Base-by-base conservation (phyloP, 2,329 filamentous ascomycete species). In the Aureobasidium subglaciale region DNA sequence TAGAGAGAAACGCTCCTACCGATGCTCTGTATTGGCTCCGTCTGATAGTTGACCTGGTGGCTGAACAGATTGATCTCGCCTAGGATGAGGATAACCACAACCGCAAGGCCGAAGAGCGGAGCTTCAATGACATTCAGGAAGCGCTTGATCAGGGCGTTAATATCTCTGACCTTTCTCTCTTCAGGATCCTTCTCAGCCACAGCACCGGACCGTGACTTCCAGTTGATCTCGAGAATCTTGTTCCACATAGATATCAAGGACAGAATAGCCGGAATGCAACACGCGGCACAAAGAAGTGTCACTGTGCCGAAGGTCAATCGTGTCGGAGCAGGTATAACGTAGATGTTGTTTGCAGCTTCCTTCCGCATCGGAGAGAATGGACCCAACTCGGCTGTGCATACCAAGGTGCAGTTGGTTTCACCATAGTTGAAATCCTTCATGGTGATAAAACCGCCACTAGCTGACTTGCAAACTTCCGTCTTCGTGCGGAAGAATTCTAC, bases 41-140 rank as follows among this genome's bases (percentile, higher is more conserved):
- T 85, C 58, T 84, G 75, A 57, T 80, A 84, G 0, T 59, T 61
- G 3, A 87, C 72, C 55, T 78, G 80, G 0, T 55, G 18, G 45
- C 80, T 85, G 61, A 76, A 86, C 60, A 87, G 82, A 60, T 87
- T 87, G 29, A 73, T 72, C 66, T 87, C 84, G 0, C 84, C 84
- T 0, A 83, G 67, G 4, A 83, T 71, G 3, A 87, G 69, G 5
- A 86, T 80, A 1, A 79, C 76, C 1, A 85, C 56, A 0, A 85
- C 78, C 1, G 80, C 80, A 5, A 74, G 79, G 1, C 74, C 76
- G 55, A 86, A 85, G 0, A 87, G 61, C 0, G 81, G 81, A 3
- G 84, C 71, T 55, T 83, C 80, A 1, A 84, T 66, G n/a, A 71
- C 65, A 29, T 65, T 65, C 34, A 74, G 56, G 46, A 71, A 68